These are phyloP conservation scores for Cercophora newfieldiana DNA, from an alignment of 495 filamentous ascomycete species.

Conservation along the genomic window DNA sequence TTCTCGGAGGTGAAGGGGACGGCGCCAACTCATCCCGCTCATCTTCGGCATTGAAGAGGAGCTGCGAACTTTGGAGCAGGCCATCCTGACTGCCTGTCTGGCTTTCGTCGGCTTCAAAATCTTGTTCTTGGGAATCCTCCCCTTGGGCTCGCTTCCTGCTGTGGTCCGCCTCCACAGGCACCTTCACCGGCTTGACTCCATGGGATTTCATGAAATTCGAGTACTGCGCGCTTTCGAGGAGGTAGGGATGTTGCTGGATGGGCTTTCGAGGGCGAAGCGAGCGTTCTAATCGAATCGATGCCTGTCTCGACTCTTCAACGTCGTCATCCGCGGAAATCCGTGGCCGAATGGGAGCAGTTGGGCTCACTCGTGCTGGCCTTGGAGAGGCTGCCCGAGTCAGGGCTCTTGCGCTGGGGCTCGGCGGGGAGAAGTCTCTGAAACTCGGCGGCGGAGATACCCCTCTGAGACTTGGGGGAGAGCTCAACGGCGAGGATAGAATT, in stretches of 20 bases:
- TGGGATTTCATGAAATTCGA: slow-evolving; percentile 57
- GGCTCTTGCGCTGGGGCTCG: background rate
- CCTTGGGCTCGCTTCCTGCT: slow-evolving; percentile 29
- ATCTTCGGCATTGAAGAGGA: slow-evolving; percentile 26
- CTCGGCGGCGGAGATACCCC: slow-evolving; percentile 18
- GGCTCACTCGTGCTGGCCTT: background rate
- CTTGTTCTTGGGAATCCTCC: slow-evolving; percentile 52
- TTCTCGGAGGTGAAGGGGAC: slow-evolving; percentile 31
- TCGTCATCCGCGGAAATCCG: slow-evolving; percentile 7
- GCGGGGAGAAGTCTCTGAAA: slow-evolving; percentile 7
- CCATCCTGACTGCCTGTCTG: slow-evolving; percentile 32
- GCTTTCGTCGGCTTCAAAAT: slow-evolving; percentile 51
- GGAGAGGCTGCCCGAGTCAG: background rate
- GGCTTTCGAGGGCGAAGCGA: slow-evolving; percentile 68
- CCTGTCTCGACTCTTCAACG: slow-evolving; percentile 25
- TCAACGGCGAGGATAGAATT: slow-evolving; percentile 13
- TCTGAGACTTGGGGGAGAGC: slow-evolving; percentile 19
- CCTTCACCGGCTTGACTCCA: slow-evolving; percentile 62
- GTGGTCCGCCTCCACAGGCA: slow-evolving; percentile 40
- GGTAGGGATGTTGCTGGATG: slow-evolving; percentile 74
- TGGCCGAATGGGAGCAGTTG: background rate
- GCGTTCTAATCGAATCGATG: slow-evolving; percentile 32
- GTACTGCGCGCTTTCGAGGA: slow-evolving; percentile 68
- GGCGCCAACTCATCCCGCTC: slow-evolving; percentile 30
- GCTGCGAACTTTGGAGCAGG: slow-evolving; percentile 17